A percentile compares a stretch with the other conserved stretches of the same genome.
Conservation (phyloP, 2,329 filamentous ascomycete genomes). For the Ophiostoma novo-ulmi region DNA sequence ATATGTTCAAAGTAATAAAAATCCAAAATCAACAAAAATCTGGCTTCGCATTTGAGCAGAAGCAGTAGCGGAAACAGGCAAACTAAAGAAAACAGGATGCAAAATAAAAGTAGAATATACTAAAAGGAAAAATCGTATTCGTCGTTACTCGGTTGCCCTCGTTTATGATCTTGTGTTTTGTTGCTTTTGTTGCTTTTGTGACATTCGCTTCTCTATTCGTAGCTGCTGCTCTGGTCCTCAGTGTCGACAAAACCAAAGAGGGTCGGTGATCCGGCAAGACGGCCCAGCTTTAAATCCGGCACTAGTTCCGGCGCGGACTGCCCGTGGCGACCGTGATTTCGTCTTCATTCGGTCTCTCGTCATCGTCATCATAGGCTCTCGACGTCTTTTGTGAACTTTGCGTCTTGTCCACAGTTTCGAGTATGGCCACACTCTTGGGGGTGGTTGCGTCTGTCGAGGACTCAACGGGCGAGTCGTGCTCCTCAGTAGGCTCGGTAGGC, state of each 20-base stretch:
- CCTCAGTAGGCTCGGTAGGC: neutral
- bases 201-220: neutral
- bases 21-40: neutral
- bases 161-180: constrained; percentile 9
- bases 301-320: neutral
- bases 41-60: neutral
- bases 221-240: too few species aligned
- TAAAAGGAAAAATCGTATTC: neutral
- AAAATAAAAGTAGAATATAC: neutral
- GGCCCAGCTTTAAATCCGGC: neutral
- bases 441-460: neutral
- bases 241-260: too few species aligned
- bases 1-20: neutral
- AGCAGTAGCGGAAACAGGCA: neutral
- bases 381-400: neutral
- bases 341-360: neutral
- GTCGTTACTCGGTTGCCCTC: constrained; percentile 22
- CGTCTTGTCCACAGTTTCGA: neutral
- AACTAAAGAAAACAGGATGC: neutral
- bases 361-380: neutral
- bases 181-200: neutral
- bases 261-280: neutral
- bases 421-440: neutral
- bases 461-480: neutral
- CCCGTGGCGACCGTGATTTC: constrained; percentile 5